phyloP scores from a whole-genome alignment of 345 rosid genomes.

The Boechera stricta region DNA sequence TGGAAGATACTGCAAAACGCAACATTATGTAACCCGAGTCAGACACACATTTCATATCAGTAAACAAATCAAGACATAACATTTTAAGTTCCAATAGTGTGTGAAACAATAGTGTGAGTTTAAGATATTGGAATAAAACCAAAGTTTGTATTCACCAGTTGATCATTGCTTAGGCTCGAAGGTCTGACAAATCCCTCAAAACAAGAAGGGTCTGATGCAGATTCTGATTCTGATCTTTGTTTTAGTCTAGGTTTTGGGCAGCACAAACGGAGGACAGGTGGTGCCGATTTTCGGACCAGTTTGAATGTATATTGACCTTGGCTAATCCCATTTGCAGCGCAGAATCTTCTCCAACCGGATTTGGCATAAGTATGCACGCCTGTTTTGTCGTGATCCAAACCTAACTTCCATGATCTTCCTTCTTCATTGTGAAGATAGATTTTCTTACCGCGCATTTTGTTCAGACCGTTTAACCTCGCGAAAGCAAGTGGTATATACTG shows the following conservation, averaged over 20 bases:
- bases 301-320: slow-evolving; percentile 28
- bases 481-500: slow-evolving; percentile 28
- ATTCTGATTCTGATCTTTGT: neutral
- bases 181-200: neutral
- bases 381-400: neutral
- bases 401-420: slow-evolving; percentile 31
- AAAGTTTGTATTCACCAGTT: slow-evolving; percentile 16
- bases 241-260: neutral
- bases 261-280: slow-evolving; percentile 32
- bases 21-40: neutral
- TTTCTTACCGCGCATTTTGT: slow-evolving; percentile 14
- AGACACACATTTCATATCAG: neutral
- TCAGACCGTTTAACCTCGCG: slow-evolving; percentile 24
- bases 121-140: neutral
- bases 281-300: slow-evolving; percentile 16
- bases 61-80: neutral
- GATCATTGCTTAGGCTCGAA: neutral
- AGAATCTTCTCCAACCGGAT: slow-evolving; percentile 40
- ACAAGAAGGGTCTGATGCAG: slow-evolving; percentile 2
- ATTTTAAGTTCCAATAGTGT: neutral
- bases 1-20: slow-evolving; percentile 20
- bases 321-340: slow-evolving; percentile 24
- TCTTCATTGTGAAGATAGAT: slow-evolving; percentile 14
- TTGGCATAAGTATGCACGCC: neutral
- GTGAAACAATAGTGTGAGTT: neutral